A percentile compares a stretch with the other conserved stretches of the same genome.
These are phyloP conservation scores for Biancaea sappan DNA, from an alignment of 306 rosid species.

Conservation along the genomic window DNA sequence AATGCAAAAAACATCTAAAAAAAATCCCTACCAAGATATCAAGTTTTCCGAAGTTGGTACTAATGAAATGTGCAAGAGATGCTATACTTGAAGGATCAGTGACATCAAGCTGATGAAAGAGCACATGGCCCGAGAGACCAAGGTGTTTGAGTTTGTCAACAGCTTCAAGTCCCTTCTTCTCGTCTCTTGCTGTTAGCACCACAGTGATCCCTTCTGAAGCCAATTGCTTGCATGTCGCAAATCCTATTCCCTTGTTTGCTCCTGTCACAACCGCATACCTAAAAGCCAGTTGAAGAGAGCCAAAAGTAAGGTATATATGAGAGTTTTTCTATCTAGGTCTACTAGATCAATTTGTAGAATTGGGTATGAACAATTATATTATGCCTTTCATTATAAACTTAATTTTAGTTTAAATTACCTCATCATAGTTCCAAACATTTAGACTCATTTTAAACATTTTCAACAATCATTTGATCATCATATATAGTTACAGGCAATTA, in stretches of 20 bases:
- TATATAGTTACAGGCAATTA: too few relatives aligned
- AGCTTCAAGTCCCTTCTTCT: conserved; percentile 43
- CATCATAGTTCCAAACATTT: too few relatives aligned
- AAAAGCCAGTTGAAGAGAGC: not conserved
- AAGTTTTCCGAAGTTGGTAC: conserved; percentile 34
- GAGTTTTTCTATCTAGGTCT: too few relatives aligned
- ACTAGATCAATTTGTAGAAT: too few relatives aligned
- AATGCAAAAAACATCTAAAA: too few relatives aligned
- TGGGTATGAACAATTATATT: too few relatives aligned
- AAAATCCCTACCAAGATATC: conserved; percentile 32
- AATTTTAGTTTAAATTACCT: too few relatives aligned
- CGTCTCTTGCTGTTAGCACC: conserved; percentile 46
- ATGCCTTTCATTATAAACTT: too few relatives aligned
- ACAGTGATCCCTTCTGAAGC: conserved; percentile 40
- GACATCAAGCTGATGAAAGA: conserved; percentile 42
- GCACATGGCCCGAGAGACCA: conserved; percentile 11
- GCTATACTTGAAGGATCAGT: conserved; percentile 20
- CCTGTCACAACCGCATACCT: conserved; percentile 35
- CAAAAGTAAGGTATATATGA: too few relatives aligned
- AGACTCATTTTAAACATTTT: too few relatives aligned
- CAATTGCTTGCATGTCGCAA: conserved; percentile 34
- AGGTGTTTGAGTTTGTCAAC: conserved; percentile 28
- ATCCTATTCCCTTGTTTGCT: conserved; percentile 47
- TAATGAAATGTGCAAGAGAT: conserved; percentile 37
- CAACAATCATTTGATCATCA: too few relatives aligned